Base-by-base conservation (phyloP, 805 yeast genomes). In the Sugiyamaella americana region DNA sequence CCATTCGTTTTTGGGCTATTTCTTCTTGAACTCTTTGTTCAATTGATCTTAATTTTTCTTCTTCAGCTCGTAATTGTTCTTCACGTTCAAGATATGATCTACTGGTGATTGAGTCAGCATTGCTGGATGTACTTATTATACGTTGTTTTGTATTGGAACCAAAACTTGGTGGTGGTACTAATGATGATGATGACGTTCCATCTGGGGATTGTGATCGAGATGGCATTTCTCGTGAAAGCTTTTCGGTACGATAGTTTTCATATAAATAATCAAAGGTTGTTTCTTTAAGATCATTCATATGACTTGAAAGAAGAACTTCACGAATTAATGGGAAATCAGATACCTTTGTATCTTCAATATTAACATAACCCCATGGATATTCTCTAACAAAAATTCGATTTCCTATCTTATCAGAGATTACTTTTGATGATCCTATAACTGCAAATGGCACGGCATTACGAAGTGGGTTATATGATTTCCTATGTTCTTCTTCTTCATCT, bases 1-100 rank as follows among this genome's bases (percentile, higher is more conserved):
- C 96, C 59, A 82, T 80, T 57, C 93, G 75, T 71, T 88, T 86
- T 63, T 75, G 73, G 61, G 84, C 71, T 62, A 88, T 73, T 65
- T 87, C 96, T 61, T 82, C 85, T 67, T 88, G 96, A 21, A 88
- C 94, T 57, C 93, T 74, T 65, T 82, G 87, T 68, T 88, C 96
- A 63, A 85, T 86, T 38, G 86, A 84, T 59, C 75, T 81, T 60
- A 88, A 74, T 67, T 94, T 78, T 67, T 86, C 95, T 68, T 88
- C 96, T 66, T 88, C 96, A 44, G 82, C 70, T 58, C 85, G 80
- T 58, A 87, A 84, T 67, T 87, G 94, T 66, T 87, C 95, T 65
- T 88, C 97, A 65, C 91, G 85, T 35, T 79, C 78, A 43, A 75
- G 56, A 51, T 75, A 76, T 4, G 77, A 72, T 47, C 66, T 73